Base-by-base conservation (phyloP, 176 grass and related monocot species). In the Carex myosuroides region DNA sequence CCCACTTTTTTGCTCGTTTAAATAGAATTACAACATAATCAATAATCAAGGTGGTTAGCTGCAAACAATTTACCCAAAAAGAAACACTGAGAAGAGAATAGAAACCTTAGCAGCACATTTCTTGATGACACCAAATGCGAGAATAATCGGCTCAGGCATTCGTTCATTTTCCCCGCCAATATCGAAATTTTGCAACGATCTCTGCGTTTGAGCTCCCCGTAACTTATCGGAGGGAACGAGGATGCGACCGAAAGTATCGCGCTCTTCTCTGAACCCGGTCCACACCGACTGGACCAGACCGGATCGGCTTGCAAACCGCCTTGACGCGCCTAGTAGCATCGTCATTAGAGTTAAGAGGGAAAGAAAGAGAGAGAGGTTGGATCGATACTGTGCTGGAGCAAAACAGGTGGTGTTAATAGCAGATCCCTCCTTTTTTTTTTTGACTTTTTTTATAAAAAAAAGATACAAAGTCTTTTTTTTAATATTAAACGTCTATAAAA, bases 181-280 rank as follows among this genome's bases (percentile, higher is more conserved):
- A 17, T 99, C 91, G 53, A 99, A 99, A 18, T 99, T 99, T 84
- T 96, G 93, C 77, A 99, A 82, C 60, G 97, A 99, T 63, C 97
- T 92, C 88, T 99, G 97, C 61, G 97, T 99, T 88, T 99, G 97
- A 65, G 97, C 97, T 29, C 97, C 93, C 97, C 97, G 96, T 81
- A 99, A 68, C 87, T 93, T 99, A 83, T 99, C 91, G 80, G 90
- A 79, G 14, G 89, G 96, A 52, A 99, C 96, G 13, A 46, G 84
- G 70, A 99, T 93, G 79, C 93, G 96, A 1, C 91, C 96, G 81
- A 95, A 95, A 9, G 96, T 99, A 83, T 99, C 96, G 58, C 89
- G 86, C 86, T 98, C 96, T 85, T 98, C 93, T 84, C 96, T 88
- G 88, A 92, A 99, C 33, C 70, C 85, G 20, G 76, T 83, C 46